Evolutionary conservation across 2,329 filamentous ascomycete species (phyloP), one percentile per base, ranked within the genome.

Genomic region (Truncatella angustata): DNA sequence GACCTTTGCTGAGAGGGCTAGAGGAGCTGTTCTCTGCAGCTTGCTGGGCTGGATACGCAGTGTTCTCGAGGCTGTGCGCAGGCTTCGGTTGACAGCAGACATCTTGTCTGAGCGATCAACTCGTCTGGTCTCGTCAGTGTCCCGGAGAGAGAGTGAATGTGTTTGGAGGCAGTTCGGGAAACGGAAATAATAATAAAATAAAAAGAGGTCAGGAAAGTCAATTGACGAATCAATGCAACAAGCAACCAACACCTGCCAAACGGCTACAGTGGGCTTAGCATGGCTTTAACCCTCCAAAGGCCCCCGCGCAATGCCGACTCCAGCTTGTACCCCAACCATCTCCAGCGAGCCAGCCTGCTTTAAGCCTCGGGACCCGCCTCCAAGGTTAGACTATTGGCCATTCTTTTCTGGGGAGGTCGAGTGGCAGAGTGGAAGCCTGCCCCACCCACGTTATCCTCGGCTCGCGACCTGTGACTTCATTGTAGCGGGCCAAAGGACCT

Each of bases 51-150:
- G 72, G 63, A 76, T 67, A 62, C 76, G 77, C 67, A 81, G 68
- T 62, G 78, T 77, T 73, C 73, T 79, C 60, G 79, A 76, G 56
- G 76, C 79, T 60, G 78, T 73, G 63, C 78, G 76, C 61, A 83
- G 69, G 67, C 75, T 76, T 63, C 79, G 77, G 64, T 73, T 74
- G 69, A 78, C 74, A 66, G 75, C 74, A 68, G 79, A 81, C 79
- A 82, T 82, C 30, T 44, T 55, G 52, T 43, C 24, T 43, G 21
- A n/a, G 20, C 20, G 14, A 28, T n/a, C 16, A 40, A 40, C n/a
- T n/a, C 20, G 14, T 40, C 37, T 40, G 37, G 24, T 21, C 32
- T 14, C 2, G 3, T 12, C 16, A 35, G 32, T 21, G 14, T 11
- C 20, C 18, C 7, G 23, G 16, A 39, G 23, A 40, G 18, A 40